A percentile compares a stretch with the other conserved stretches of the same genome.
Conservation (phyloP, 1,284 basidiomycete species). For the Somion occarium region DNA sequence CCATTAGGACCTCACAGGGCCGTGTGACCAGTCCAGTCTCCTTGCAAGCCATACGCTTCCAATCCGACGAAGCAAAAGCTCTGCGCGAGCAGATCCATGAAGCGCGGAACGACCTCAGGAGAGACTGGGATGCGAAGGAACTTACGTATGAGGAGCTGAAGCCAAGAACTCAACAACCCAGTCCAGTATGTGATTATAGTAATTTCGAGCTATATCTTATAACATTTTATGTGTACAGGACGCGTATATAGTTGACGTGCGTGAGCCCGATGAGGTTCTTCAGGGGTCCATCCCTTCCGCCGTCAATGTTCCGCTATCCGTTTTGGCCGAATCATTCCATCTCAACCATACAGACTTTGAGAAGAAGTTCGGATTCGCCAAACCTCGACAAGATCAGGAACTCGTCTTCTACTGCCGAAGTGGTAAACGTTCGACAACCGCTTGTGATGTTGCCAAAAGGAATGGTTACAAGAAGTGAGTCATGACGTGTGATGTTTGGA, state of each 20-base stretch:
- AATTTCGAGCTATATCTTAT: not conserved
- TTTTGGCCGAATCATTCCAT: conserved; percentile 68
- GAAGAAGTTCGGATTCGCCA: conserved; percentile 77
- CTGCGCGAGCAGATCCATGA: conserved; percentile 36
- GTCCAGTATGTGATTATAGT: conserved; percentile 50
- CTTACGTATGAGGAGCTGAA: conserved; percentile 85
- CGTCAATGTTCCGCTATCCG: conserved; percentile 89
- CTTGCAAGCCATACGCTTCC: conserved; percentile 6
- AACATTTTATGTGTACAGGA: conserved; percentile 41
- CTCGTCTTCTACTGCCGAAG: conserved; percentile 94
- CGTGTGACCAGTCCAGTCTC: conserved; percentile 6
- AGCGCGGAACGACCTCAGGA: conserved; percentile 43
- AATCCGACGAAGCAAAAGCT: not conserved
- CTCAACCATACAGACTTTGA: conserved; percentile 59
- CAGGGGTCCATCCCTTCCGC: conserved; percentile 95
- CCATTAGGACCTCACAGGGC: not conserved
- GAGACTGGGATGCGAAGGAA: conserved; percentile 67
- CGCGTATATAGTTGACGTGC: conserved; percentile 86
- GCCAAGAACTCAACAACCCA: conserved; percentile 76
- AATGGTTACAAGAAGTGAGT: conserved; percentile 84
- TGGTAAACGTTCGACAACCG: conserved; percentile 81
- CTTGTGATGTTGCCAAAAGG: conserved; percentile 79
- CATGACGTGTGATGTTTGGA: conserved; percentile 18
- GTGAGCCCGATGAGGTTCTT: conserved; percentile 90
- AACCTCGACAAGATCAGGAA: conserved; percentile 75